Evolutionary conservation across 2,329 filamentous ascomycete species (phyloP).

Genomic region (Microcyclospora tardicrescens): DNA sequence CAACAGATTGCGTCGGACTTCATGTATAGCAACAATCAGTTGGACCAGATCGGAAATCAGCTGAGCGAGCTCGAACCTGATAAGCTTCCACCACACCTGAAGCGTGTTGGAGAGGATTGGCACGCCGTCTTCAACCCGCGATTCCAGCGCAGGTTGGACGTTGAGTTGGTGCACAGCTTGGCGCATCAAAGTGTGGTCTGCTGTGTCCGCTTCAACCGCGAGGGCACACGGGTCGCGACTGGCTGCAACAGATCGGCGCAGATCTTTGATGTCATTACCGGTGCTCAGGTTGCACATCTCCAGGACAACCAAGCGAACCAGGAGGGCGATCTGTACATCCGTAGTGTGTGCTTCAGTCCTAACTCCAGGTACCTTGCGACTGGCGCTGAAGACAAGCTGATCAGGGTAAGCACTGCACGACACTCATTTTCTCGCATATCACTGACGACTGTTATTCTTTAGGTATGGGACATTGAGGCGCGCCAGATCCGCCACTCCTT

Average conservation of each 20-base stretch:
- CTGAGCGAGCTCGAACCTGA: slow-evolving; percentile 81
- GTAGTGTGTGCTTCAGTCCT: slow-evolving; percentile 96
- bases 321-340: slow-evolving; percentile 86
- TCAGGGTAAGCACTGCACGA: slow-evolving; percentile 51
- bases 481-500: slow-evolving; percentile 85
- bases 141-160: slow-evolving; percentile 78
- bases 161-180: slow-evolving; percentile 86
- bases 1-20: slow-evolving; percentile 17
- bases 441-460: neutral
- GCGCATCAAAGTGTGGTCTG: slow-evolving; percentile 94
- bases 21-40: slow-evolving; percentile 21
- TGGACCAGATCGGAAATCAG: slow-evolving; percentile 48
- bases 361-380: slow-evolving; percentile 90
- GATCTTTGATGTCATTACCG: slow-evolving; percentile 85
- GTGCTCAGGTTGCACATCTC: slow-evolving; percentile 76
- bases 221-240: slow-evolving; percentile 90
- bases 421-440: neutral
- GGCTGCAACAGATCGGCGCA: slow-evolving; percentile 98
- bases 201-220: slow-evolving; percentile 91
- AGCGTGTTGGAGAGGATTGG: slow-evolving; percentile 86
- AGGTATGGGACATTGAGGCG: slow-evolving; percentile 89
- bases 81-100: slow-evolving; percentile 69
- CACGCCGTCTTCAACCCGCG: slow-evolving; percentile 93
- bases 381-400: slow-evolving; percentile 93
- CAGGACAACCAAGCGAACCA: slow-evolving; percentile 81